Conservation (phyloP, 768 basidiomycete species). For the Artomyces pyxidatus region DNA sequence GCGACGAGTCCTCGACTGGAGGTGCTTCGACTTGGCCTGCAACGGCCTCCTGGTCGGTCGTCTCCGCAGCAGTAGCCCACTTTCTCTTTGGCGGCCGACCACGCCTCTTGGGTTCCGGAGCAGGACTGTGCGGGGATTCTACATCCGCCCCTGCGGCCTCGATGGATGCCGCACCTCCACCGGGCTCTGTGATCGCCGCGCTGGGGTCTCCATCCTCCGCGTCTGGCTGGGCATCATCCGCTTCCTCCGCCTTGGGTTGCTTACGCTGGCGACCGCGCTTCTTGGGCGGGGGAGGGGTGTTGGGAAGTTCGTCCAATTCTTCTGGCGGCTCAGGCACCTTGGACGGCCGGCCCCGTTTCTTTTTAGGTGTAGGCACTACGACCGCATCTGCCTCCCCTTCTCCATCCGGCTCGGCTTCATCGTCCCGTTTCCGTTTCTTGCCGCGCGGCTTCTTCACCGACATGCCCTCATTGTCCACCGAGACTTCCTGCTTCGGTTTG, state of each 20-base stretch:
- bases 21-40: too few species aligned
- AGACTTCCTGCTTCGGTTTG: too few species aligned
- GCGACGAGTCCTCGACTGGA: neutral
- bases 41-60: too few species aligned
- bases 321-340: conserved; percentile 13
- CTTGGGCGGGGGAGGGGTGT: conserved; percentile 14
- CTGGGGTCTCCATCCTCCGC: too few species aligned
- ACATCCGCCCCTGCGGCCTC: too few species aligned
- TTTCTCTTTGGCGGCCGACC: conserved; percentile 26
- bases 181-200: too few species aligned
- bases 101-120: conserved; percentile 26
- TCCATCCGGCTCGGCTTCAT: conserved; percentile 15
- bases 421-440: conserved; percentile 28
- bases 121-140: neutral
- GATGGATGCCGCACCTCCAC: too few species aligned
- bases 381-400: neutral
- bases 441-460: conserved; percentile 19
- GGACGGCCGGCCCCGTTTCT: conserved; percentile 29
- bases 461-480: too few species aligned
- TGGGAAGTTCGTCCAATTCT: neutral
- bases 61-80: neutral
- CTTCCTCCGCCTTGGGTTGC: conserved; percentile 20
- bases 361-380: conserved; percentile 17
- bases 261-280: conserved; percentile 32
- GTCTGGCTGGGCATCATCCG: conserved; percentile 4